Conservation (phyloP, 805 yeast species). For the Metschnikowia kofuensis region DNA sequence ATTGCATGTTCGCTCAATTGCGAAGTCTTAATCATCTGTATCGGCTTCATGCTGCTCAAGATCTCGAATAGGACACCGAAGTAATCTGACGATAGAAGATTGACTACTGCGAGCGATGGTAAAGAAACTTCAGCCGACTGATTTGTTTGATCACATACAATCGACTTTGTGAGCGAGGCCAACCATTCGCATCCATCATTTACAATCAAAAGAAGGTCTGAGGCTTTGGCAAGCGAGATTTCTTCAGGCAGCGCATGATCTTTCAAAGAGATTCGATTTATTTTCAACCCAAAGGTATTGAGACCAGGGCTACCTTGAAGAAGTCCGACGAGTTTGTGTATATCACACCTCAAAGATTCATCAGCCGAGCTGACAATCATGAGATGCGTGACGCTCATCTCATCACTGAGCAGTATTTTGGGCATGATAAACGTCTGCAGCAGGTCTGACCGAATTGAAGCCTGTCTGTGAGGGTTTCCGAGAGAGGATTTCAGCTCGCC, state of each 20-base stretch:
- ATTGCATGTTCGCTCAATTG: constrained; percentile 27
- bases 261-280: constrained; percentile 7
- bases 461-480: constrained; percentile 1
- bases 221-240: constrained; percentile 18
- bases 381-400: constrained; percentile 16
- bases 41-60: constrained; percentile 30
- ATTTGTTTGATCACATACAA: constrained; percentile 10
- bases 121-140: constrained; percentile 2
- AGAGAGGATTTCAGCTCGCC: constrained; percentile 6
- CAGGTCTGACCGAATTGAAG: constrained; percentile 10
- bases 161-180: constrained; percentile 21
- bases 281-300: constrained; percentile 1
- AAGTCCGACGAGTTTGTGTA: constrained; percentile 19
- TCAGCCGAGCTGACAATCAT: constrained; percentile 22
- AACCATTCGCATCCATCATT: constrained; percentile 38
- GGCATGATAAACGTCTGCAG: constrained; percentile 39
- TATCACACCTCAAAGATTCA: constrained; percentile 17
- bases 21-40: constrained; percentile 40
- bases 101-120: constrained; percentile 35
- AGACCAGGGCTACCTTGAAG: constrained; percentile 8
- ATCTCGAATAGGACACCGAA: constrained; percentile 38
- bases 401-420: constrained; percentile 25
- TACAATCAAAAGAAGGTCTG: constrained; percentile 32
- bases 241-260: constrained; percentile 13
- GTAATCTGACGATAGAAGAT: constrained; percentile 39